Base-by-base conservation (phyloP, 83 land plant genomes). In the Diphasiastrum complanatum region DNA sequence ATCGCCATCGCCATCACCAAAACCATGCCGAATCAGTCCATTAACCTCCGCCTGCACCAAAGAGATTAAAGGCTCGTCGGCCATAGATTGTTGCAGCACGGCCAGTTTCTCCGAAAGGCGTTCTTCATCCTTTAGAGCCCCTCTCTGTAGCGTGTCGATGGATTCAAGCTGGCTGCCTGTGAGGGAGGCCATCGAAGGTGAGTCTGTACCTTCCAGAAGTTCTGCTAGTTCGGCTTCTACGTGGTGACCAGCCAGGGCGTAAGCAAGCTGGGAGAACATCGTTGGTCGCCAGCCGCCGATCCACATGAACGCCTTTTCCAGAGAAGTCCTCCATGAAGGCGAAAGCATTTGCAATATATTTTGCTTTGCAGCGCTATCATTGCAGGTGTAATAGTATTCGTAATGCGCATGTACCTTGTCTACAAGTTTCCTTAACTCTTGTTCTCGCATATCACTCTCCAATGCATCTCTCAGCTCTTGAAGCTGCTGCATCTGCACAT, bases 281-380 rank as follows among this genome's bases (percentile, higher is more conserved):
- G 69, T 53, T 1, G 84, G 84, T 52, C 78, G 75, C 58, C 71
- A 55, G 38, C 74, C 78, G 24, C 84, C 86, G 46, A 79, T 76
- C 73, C 72, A 83, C 38, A 83, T 76, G 58, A 76, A 76, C 41
- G 83, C 76, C 14, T 26, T 62, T 61, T 80, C 84, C 29, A 77
- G 69, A 3, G 75, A 20, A 33, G 66, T 65, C 23, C 75, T 72
- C 84, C 81, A 80, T 3, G 66, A 48, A 16, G 83, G 83, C 52
- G 22, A 51, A 53, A 80, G 67, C 45, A 74, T 51, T 36, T 64
- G 73, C 2, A 76, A 33, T 34, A 67, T 72, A 43, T 74, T 75
- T 33, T 70, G 33, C 52, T 60, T 4, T 56, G 78, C 81, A 20
- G 86, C 81, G 31, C 18, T 45, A 57, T 80, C 78, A 6, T 81